Percentiles rank a stretch among this genome's conserved stretches.
phyloP scores from a whole-genome alignment of 345 rosid species.

The Citropsis articulata region DNA sequence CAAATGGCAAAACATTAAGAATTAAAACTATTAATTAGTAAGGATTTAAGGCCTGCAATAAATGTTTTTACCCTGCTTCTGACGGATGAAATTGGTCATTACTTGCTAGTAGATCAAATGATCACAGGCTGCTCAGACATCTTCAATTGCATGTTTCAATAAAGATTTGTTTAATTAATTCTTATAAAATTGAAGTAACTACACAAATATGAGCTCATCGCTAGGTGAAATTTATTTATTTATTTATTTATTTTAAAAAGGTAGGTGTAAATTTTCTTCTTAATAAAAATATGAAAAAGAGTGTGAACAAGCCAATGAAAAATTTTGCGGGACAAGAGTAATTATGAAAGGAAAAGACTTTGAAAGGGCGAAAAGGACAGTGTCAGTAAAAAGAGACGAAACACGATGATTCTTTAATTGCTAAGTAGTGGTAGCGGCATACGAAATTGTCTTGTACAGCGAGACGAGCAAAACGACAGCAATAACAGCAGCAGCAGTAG shows the following conservation, averaged over 20 bases:
- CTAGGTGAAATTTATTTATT: too few species aligned
- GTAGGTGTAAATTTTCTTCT: too few species aligned
- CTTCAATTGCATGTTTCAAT: not conserved
- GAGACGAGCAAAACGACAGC: not conserved
- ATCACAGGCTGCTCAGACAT: not conserved
- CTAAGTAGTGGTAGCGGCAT: not conserved
- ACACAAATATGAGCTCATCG: too few species aligned
- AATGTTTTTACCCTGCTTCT: not conserved
- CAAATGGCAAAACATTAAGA: too few species aligned
- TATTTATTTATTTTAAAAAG: too few species aligned
- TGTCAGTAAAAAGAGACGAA: not conserved
- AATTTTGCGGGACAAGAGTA: not conserved
- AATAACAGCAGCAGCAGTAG: not conserved
- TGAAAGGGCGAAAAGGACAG: not conserved
- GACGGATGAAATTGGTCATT: not conserved
- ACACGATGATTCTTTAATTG: not conserved
- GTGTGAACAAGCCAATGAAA: not conserved
- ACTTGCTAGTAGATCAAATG: not conserved
- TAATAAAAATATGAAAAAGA: not conserved
- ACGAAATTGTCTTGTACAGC: not conserved
- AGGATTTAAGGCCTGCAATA: not conserved
- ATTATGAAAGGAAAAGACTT: not conserved
- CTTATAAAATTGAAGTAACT: too few species aligned
- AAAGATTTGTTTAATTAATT: too few species aligned
- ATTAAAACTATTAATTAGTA: too few species aligned